Evolutionary conservation across 345 rosid species (phyloP), one percentile per base, ranked within the genome.

Genomic region (Populus tremula): DNA sequence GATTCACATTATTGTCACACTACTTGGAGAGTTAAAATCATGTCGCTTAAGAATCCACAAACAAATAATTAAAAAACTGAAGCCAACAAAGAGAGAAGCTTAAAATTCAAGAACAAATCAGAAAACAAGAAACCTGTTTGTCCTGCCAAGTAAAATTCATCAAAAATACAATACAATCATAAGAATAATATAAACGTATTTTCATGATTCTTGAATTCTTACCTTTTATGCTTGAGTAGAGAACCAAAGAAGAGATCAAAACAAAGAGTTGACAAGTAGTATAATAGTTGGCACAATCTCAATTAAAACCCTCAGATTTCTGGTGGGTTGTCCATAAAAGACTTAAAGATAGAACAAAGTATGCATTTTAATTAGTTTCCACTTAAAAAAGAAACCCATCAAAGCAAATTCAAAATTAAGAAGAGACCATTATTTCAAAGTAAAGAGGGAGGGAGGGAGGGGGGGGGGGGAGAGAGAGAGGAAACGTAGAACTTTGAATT

Each of bases 91-190:
- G 78, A 84, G 79, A 74, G 76, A 73, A 80, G 72, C 82, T 81
- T 61, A 59, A 16, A 77, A 43, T 80, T 27, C 73, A 76, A 79
- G 17, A 73, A 72, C 61, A 77, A 54, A 79, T 53, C 76, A 77
- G 47, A 47, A 85, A 79, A 79, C 82, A 89, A 78, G 86, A 87
- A 87, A 50, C 74, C 53, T 74, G 79, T 72, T 85, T 31, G 63
- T 56, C 63, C 27, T 17, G 59, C 31, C 20, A 47, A 23, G 69
- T 5, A 77, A 65, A 43, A 27, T 17, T 20, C 12, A 36, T 56
- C 63, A 25, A 20, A 64, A 64, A 43, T 16, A 77, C 8, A 76
- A 23, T 23, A 12, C 18, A 62, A 63, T 45, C 31, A 21, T 25
- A 20, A 33, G 5, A 36, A 72, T 18, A 72, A 73, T 8, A 36